Evolutionary conservation across 768 basidiomycete genomes (phyloP).

Genomic region (Exidia glandulosa): DNA sequence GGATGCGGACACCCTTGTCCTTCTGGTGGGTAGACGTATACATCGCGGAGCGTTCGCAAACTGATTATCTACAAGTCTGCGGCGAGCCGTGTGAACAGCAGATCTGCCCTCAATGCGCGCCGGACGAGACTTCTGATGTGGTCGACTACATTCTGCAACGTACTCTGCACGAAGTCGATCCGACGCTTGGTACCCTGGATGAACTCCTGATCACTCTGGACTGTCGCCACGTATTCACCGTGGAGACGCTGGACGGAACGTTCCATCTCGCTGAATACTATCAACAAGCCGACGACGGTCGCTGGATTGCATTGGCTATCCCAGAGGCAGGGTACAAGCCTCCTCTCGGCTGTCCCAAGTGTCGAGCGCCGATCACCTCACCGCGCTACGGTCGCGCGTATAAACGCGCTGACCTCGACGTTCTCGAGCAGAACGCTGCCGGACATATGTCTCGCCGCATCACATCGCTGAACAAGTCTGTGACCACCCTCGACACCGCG

Average conservation of each 20-base stretch:
- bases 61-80: slow-evolving; percentile 36
- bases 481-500: neutral
- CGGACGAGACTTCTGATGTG: slow-evolving; percentile 27
- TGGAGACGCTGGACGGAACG: slow-evolving; percentile 58
- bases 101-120: slow-evolving; percentile 41
- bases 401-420: slow-evolving; percentile 54
- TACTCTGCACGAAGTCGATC: slow-evolving; percentile 37
- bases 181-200: slow-evolving; percentile 28
- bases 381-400: slow-evolving; percentile 49
- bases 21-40: slow-evolving; percentile 39
- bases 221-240: slow-evolving; percentile 58
- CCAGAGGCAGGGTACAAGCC: slow-evolving; percentile 29
- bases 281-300: slow-evolving; percentile 21
- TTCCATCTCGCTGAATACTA: slow-evolving; percentile 45
- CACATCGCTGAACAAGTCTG: neutral
- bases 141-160: slow-evolving; percentile 52
- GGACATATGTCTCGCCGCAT: slow-evolving; percentile 31
- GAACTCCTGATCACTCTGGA: slow-evolving; percentile 48
- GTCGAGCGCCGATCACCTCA: slow-evolving; percentile 44
- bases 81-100: slow-evolving; percentile 52
- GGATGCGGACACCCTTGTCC: slow-evolving; percentile 56
- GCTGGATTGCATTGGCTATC: slow-evolving; percentile 33
- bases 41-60: slow-evolving; percentile 1
- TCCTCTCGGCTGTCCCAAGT: slow-evolving; percentile 52
- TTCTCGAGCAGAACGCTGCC: slow-evolving; percentile 53